A percentile compares a stretch with the other conserved stretches of the same genome.
Evolutionary conservation across 257 asterid species (phyloP).

Genomic region (Scutellaria baicalensis): DNA sequence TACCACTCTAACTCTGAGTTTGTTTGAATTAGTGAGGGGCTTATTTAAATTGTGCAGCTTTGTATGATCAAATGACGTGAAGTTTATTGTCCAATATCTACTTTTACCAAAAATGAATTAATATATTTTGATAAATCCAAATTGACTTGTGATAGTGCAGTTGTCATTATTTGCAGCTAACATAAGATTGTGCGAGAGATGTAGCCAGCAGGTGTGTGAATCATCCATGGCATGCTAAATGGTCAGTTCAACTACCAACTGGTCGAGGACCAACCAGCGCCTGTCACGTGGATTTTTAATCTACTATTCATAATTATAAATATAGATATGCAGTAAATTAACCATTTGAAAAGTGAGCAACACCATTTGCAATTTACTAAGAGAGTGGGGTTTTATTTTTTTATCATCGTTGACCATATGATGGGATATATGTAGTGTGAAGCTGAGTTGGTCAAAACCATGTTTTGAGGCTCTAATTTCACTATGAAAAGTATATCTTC

Average conservation of each 20-base stretch:
- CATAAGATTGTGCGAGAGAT: background rate
- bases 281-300: background rate
- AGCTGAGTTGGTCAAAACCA: background rate
- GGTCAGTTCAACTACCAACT: slow-evolving; percentile 1
- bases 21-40: background rate
- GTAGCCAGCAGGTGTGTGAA: background rate
- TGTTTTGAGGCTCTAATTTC: background rate
- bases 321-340: no score
- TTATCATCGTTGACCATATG: no score
- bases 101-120: no score
- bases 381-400: no score
- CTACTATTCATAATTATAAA: background rate
- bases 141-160: background rate
- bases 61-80: background rate
- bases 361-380: no score
- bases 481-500: background rate
- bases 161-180: background rate
- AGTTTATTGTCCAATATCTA: background rate
- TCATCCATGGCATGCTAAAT: background rate
- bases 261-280: background rate
- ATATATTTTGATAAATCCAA: background rate
- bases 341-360: no score
- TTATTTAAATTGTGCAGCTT: background rate
- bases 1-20: background rate
- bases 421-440: no score